Conservation (phyloP, 2,329 filamentous ascomycete species). For the Bipolaris oryzae region DNA sequence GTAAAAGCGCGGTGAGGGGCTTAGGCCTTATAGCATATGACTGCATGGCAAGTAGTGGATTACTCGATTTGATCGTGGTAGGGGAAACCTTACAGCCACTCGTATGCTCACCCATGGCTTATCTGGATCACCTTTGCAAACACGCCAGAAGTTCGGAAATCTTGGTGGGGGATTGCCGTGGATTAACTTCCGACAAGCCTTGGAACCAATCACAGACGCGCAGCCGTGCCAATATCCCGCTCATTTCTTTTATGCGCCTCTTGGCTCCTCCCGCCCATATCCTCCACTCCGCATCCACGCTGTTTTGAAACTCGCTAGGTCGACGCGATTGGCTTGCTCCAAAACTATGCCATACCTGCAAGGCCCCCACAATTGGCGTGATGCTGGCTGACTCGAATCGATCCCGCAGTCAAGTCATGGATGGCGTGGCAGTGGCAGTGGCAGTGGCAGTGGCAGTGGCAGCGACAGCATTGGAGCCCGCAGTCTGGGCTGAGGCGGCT, state of each 20-base stretch:
- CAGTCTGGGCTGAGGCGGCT: not conserved
- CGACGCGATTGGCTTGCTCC: not conserved
- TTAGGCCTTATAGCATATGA: constrained; percentile 13
- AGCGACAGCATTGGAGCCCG: not conserved
- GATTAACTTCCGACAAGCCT: not conserved
- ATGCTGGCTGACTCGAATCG: not conserved
- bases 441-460: too few species aligned
- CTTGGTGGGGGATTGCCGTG: not conserved
- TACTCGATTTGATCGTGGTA: not conserved
- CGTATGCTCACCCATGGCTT: not conserved
- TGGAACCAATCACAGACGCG: not conserved
- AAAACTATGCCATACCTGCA: not conserved
- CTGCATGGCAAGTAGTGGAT: constrained; percentile 8
- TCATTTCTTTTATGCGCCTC: constrained; percentile 3
- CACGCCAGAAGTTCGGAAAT: not conserved
- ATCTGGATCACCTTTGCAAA: constrained; percentile 5
- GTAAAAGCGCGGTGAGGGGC: not conserved
- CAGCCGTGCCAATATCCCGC: not conserved
- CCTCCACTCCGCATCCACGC: not conserved
- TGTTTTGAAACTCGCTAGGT: constrained; percentile 1
- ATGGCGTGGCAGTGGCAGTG: not conserved
- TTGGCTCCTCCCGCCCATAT: not conserved
- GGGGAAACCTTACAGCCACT: constrained; percentile 2
- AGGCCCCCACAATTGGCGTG: not conserved
- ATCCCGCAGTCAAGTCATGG: not conserved